Conservation (phyloP, 257 asterid genomes). For the Ilex asprella region DNA sequence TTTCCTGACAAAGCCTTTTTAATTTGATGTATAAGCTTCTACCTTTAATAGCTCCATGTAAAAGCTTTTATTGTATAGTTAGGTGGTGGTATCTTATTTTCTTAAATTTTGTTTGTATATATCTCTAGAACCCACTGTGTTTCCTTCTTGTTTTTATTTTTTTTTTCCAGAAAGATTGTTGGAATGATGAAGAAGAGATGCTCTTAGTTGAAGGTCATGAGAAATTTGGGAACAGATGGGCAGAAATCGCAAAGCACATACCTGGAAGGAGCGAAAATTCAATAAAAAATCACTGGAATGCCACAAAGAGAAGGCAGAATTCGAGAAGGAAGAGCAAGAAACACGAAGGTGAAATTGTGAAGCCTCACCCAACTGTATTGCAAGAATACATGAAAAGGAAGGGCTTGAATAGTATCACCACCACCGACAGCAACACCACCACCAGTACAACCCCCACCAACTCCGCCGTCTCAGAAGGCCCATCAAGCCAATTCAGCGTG, state of each 20-base stretch:
- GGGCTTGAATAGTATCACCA: not conserved
- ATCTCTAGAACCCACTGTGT: too few species aligned
- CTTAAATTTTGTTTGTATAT: not conserved
- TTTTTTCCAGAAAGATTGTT: not conserved
- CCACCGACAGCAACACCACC: not conserved
- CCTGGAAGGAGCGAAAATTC: not conserved
- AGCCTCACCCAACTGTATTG: not conserved
- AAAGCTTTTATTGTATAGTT: not conserved
- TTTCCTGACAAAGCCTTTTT: slow-evolving; percentile 16
- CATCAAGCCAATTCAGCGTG: not conserved
- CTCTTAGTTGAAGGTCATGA: not conserved
- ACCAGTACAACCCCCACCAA: not conserved
- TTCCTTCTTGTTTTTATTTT: too few species aligned
- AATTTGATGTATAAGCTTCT: slow-evolving; percentile 10
- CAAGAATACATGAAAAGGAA: not conserved
- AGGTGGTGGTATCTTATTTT: not conserved
- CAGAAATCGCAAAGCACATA: not conserved
- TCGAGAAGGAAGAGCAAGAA: not conserved
- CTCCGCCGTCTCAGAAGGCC: not conserved
- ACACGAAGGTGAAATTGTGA: not conserved
- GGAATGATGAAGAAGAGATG: not conserved
- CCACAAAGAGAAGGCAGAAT: not conserved
- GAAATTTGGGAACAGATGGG: not conserved
- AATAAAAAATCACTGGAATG: not conserved
- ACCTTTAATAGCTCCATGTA: not conserved